Conservation (phyloP, 768 basidiomycete genomes). For the Tephrocybe sp. region DNA sequence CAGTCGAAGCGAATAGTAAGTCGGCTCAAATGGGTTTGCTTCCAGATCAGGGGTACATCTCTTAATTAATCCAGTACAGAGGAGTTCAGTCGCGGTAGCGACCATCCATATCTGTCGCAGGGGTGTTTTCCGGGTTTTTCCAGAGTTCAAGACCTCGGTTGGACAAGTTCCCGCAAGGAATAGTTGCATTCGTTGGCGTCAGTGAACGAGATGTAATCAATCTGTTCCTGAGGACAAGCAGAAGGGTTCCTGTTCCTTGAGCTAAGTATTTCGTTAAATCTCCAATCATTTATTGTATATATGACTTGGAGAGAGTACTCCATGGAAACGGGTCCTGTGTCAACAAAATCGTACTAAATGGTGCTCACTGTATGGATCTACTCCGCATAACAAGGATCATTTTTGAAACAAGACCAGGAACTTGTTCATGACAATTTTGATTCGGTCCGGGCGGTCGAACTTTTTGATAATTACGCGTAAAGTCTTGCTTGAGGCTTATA, state of each 20-base stretch:
- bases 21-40: no score
- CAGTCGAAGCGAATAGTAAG: no score
- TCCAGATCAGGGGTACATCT: constrained; percentile 8
- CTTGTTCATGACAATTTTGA: no score
- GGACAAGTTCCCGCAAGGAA: constrained; percentile 2
- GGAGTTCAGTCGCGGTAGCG: constrained; percentile 4
- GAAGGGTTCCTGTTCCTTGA: background rate
- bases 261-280: background rate
- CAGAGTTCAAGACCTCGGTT: constrained; percentile 1
- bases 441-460: no score
- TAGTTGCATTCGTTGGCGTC: background rate
- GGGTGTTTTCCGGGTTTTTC: background rate
- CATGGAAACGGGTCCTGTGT: no score
- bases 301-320: no score
- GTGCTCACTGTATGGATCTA: background rate
- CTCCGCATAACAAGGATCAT: background rate
- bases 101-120: background rate
- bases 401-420: background rate
- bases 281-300: no score
- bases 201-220: no score
- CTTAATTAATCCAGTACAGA: constrained; percentile 3
- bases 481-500: no score
- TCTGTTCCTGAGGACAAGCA: background rate
- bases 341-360: background rate
- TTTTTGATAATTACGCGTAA: no score